These are phyloP conservation scores for Articulospora tetracladia DNA, from an alignment of 495 filamentous ascomycete species.

Conservation along the genomic window DNA sequence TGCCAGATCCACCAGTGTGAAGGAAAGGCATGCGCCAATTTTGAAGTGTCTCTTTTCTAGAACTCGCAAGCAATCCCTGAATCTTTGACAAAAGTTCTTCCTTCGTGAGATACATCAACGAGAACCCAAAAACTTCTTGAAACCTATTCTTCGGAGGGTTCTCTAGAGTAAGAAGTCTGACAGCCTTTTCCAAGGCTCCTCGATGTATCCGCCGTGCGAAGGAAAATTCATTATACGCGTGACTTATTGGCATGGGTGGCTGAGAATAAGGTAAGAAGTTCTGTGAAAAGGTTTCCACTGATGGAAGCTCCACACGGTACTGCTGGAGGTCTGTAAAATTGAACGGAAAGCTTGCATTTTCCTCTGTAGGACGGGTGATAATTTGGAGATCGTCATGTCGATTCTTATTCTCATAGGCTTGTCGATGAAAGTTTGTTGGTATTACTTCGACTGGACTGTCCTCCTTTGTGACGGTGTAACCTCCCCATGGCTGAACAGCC, in stretches of 20 bases:
- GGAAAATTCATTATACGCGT: constrained; percentile 58
- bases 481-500: constrained; percentile 8
- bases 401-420: constrained; percentile 8
- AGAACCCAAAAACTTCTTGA: constrained; percentile 61
- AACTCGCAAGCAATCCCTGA: constrained; percentile 31
- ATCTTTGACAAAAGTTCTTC: constrained; percentile 38
- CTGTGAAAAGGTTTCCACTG: constrained; percentile 19
- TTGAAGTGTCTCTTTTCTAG: constrained; percentile 47
- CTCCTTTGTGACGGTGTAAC: constrained; percentile 2
- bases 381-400: constrained; percentile 19
- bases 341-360: constrained; percentile 29
- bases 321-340: constrained; percentile 24
- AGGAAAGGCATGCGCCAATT: constrained; percentile 61
- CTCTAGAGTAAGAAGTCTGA: constrained; percentile 54
- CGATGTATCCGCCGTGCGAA: constrained; percentile 71
- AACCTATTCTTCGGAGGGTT: constrained; percentile 44
- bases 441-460: constrained; percentile 17
- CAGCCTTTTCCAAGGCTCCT: constrained; percentile 58
- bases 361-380: constrained; percentile 24
- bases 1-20: constrained; percentile 65
- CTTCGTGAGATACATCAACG: constrained; percentile 46
- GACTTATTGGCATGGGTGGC: constrained; percentile 39
- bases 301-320: constrained; percentile 22
- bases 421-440: constrained; percentile 4
- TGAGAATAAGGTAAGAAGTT: constrained; percentile 11